Conservation (phyloP, 352 stramenopile genomes). For the Pythium graminicola region DNA sequence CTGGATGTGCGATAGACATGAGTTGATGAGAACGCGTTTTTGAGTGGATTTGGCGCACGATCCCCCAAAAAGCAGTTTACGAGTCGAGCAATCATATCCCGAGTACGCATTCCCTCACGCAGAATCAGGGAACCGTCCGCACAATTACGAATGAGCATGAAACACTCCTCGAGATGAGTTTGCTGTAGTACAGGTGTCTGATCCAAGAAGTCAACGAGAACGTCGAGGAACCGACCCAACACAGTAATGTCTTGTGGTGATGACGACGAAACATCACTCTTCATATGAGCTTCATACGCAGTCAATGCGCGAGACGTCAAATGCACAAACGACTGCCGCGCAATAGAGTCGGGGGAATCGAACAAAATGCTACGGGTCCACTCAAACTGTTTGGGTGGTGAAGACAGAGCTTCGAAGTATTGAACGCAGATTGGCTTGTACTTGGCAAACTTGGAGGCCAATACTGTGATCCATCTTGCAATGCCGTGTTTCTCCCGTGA, state of each 20-base stretch:
- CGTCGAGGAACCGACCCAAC: constrained; percentile 36
- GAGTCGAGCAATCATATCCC: constrained; percentile 73
- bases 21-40: constrained; percentile 67
- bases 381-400: constrained; percentile 42
- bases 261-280: constrained; percentile 4
- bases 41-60: constrained; percentile 46
- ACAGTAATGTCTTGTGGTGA: constrained; percentile 26
- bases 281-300: constrained; percentile 56
- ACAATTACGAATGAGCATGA: constrained; percentile 77
- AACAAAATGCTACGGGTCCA: constrained; percentile 73
- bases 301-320: constrained; percentile 67
- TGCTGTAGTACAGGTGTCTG: constrained; percentile 72
- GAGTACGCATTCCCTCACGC: constrained; percentile 40
- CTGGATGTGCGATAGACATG: constrained; percentile 32
- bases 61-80: constrained; percentile 81
- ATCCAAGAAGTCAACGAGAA: constrained; percentile 57
- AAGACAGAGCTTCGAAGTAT: constrained; percentile 58
- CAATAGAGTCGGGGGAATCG: constrained; percentile 80
- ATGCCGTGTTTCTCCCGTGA: constrained; percentile 85
- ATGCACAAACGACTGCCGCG: constrained; percentile 82
- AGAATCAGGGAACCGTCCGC: constrained; percentile 51
- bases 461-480: constrained; percentile 70
- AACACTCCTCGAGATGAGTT: constrained; percentile 82
- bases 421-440: constrained; percentile 61
- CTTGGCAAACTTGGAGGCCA: constrained; percentile 64